A percentile compares a stretch with the other conserved stretches of the same genome.
Conservation (phyloP, 2,329 filamentous ascomycete genomes). For the Pestalotiopsis sp. region DNA sequence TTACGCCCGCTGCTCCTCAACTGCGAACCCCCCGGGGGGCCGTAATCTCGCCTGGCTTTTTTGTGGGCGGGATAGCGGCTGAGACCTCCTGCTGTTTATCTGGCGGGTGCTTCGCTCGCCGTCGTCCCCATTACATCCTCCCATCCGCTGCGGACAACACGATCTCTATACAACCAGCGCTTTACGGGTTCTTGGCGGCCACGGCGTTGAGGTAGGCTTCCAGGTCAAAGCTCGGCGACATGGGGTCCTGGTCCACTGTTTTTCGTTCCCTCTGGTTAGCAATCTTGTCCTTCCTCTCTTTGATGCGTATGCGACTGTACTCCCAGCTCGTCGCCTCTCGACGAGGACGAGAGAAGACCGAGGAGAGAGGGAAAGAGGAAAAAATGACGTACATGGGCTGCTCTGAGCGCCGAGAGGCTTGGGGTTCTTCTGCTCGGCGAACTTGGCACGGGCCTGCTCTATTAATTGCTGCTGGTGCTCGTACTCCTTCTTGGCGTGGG, state of each 20-base stretch:
- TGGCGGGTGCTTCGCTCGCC: conserved; percentile 13
- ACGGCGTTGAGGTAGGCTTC: conserved; percentile 78
- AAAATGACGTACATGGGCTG: conserved; percentile 33
- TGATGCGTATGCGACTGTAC: no score
- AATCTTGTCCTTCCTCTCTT: not conserved
- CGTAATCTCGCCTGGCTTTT: not conserved
- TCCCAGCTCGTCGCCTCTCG: not conserved
- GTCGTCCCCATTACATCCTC: conserved; percentile 22
- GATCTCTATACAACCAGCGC: conserved; percentile 4
- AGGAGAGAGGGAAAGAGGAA: conserved; percentile 6
- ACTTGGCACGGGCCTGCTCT: conserved; percentile 89
- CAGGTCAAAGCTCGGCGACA: conserved; percentile 89
- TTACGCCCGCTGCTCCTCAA: not conserved
- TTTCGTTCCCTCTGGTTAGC: not conserved
- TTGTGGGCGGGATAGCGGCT: conserved; percentile 6
- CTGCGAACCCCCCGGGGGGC: not conserved
- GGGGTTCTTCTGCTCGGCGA: conserved; percentile 71
- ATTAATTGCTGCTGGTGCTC: conserved; percentile 91
- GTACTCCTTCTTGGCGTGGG: conserved; percentile 79
- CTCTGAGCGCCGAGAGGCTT: conserved; percentile 33
- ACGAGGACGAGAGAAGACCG: not conserved
- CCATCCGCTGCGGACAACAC: conserved; percentile 8
- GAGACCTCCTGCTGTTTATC: not conserved
- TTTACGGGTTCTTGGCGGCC: conserved; percentile 52
- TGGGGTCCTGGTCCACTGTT: conserved; percentile 72